These are phyloP conservation scores for Boletus insuetus DNA, from an alignment of 768 basidiomycete genomes.

Conservation along the genomic window DNA sequence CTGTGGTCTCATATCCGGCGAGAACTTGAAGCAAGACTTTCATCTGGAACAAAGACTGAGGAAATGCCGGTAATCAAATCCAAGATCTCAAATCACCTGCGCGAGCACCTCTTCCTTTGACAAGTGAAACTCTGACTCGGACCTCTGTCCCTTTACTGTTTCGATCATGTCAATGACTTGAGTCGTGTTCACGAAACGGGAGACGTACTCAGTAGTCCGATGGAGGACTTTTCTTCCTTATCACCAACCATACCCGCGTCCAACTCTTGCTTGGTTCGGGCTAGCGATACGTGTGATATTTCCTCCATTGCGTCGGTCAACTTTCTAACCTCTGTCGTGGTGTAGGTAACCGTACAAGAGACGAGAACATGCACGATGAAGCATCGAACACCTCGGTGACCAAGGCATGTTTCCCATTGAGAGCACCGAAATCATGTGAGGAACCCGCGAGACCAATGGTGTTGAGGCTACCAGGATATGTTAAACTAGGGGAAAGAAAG, in stretches of 20 bases:
- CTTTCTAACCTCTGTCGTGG: conserved; percentile 27
- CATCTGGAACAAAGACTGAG: conserved; percentile 12
- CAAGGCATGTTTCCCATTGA: conserved; percentile 45
- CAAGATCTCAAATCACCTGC: conserved; percentile 12
- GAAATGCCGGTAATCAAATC: neutral
- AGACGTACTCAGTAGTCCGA: conserved; percentile 24
- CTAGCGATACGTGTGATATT: conserved; percentile 41
- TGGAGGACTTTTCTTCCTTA: conserved; percentile 26
- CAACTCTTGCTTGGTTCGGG: conserved; percentile 35
- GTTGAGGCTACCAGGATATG: conserved; percentile 40
- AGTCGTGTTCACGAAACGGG: neutral
- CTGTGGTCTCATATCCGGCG: conserved; percentile 25
- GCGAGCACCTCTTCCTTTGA: conserved; percentile 27
- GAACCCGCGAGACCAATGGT: conserved; percentile 60
- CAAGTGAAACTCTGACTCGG: conserved; percentile 24
- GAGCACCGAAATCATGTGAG: conserved; percentile 53
- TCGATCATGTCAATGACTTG: neutral
- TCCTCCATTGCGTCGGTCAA: conserved; percentile 36
- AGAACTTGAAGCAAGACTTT: conserved; percentile 22
- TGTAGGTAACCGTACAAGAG: conserved; percentile 38
- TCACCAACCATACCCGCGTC: conserved; percentile 20
- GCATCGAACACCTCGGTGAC: conserved; percentile 41
- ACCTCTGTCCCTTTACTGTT: conserved; percentile 37
- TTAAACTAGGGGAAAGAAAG: neutral
- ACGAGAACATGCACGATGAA: conserved; percentile 31